Evolutionary conservation across 2,329 filamentous ascomycete genomes (phyloP).

Genomic region (Penicillium thymicola): DNA sequence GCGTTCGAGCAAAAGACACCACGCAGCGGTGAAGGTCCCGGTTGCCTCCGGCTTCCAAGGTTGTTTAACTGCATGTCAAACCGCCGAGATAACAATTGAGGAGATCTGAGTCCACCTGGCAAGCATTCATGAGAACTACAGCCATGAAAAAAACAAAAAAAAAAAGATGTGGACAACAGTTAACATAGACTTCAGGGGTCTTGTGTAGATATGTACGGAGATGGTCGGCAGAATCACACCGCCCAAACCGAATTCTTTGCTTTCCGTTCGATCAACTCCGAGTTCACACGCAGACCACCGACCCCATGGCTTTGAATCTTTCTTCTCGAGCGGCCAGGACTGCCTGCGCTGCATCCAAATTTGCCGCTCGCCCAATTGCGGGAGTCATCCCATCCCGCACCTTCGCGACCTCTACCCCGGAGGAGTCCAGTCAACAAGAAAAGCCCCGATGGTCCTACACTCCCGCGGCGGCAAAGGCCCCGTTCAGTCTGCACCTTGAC

Average conservation of each 20-base stretch:
- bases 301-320: slow-evolving; percentile 49
- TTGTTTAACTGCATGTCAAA: slow-evolving; percentile 5
- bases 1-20: slow-evolving; percentile 2
- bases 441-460: slow-evolving; percentile 69
- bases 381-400: slow-evolving; percentile 22
- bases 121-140: not conserved
- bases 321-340: slow-evolving; percentile 42
- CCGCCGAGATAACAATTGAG: slow-evolving; percentile 1
- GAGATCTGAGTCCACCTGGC: not conserved
- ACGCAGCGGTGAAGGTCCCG: slow-evolving; percentile 18
- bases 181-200: not conserved
- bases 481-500: slow-evolving; percentile 48
- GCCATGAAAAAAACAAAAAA: not conserved
- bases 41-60: not conserved
- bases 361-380: slow-evolving; percentile 13
- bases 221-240: slow-evolving; percentile 22
- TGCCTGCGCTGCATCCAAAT: slow-evolving; percentile 29
- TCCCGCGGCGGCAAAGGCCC: slow-evolving; percentile 66
- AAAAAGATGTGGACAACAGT: not conserved
- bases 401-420: slow-evolving; percentile 24
- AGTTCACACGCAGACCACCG: slow-evolving; percentile 15
- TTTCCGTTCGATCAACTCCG: slow-evolving; percentile 18
- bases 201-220: not conserved
- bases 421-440: slow-evolving; percentile 29
- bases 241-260: slow-evolving; percentile 24